Percentiles rank a stretch among this genome's conserved stretches.
These are phyloP conservation scores for Chalaropsis thielavioides DNA, from an alignment of 2,329 filamentous ascomycete species.

Conservation along the genomic window DNA sequence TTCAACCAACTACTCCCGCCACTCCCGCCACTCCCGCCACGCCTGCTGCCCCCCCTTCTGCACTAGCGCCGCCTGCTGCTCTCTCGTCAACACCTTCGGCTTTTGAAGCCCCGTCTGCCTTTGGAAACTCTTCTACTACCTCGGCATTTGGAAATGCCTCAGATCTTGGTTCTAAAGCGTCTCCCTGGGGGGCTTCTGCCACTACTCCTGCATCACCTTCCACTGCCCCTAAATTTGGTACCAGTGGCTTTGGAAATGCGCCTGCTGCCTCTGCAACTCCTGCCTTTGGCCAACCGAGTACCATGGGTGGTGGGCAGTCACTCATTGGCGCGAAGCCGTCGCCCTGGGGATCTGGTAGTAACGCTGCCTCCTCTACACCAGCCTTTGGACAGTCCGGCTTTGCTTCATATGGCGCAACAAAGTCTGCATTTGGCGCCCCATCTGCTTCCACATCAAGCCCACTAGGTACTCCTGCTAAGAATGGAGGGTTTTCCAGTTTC, in stretches of 20 bases:
- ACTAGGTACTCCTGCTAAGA: slow-evolving; percentile 22
- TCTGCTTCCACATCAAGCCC: slow-evolving; percentile 19
- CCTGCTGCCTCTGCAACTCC: slow-evolving; percentile 26
- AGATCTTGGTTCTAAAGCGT: slow-evolving; percentile 19
- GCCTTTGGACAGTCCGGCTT: slow-evolving; percentile 31
- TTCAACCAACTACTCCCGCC: slow-evolving; percentile 22
- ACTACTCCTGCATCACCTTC: slow-evolving; percentile 25
- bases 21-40: slow-evolving; percentile 16
- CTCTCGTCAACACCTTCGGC: slow-evolving; percentile 23
- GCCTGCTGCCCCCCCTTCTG: slow-evolving; percentile 19
- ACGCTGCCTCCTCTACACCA: slow-evolving; percentile 23
- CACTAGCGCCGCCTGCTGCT: slow-evolving; percentile 23
- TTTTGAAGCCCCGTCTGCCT: slow-evolving; percentile 24
- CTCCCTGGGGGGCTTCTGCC: slow-evolving; percentile 31
- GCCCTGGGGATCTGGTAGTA: slow-evolving; percentile 2
- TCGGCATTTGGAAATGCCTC: slow-evolving; percentile 20
- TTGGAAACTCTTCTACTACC: slow-evolving; percentile 10
- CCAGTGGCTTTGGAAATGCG: slow-evolving; percentile 30
- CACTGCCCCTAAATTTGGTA: slow-evolving; percentile 31
- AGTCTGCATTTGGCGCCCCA: slow-evolving; percentile 17
- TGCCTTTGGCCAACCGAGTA: slow-evolving; percentile 35
- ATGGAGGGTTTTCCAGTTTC: slow-evolving; percentile 40
- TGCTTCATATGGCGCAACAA: slow-evolving; percentile 37
- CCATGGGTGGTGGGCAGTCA: slow-evolving; percentile 26
- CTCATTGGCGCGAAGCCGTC: slow-evolving; percentile 2